Base-by-base conservation (phyloP, 73 alveolate species). In the Paramecium caudatum region DNA sequence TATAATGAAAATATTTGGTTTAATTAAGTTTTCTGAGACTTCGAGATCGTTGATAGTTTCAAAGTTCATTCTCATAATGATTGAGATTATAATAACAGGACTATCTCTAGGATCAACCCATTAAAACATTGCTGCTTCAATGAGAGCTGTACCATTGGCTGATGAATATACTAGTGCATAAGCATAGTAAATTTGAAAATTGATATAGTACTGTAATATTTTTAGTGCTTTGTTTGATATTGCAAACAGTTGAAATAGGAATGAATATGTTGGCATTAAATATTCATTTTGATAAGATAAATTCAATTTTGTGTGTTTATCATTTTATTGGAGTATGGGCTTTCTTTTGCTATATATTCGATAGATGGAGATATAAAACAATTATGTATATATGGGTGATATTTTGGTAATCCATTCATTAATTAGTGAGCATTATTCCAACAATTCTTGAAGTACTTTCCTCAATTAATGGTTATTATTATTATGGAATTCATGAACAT, bases 401-500 rank as follows among this genome's bases (percentile, higher is more conserved):
- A 36, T 74, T 74, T 43, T 16, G 88, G 61, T 68, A 68, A 6
- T 8, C 8, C 34, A 37, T 17, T 30, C 1, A n/a, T 34, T 5
- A 32, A 32, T 32, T 25, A 33, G 8, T 17, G 10, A 68, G 61
- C 17, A 19, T 74, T 41, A 74, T 74, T 21, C 88, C 88, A 6
- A 39, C 43, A 19, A 21, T 74, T 16, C 43, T 74, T 41, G 88
- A 74, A 45, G 17, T 74, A 36, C 17, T 74, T 7, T 41, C 30
- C 6, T 12, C 55, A 21, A 17, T 74, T 1, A 37, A 41, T 41
- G 69, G 69, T 17, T 74, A 37, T 21, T 43, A 41, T 41, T 74
- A 74, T 74, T 74, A 74, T 70, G 87, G 87, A 17, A 74, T 74
- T 41, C 45, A 74, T 15, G 88, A 74, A 68, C 27, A 37, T 16